phyloP scores from a whole-genome alignment of 768 basidiomycete genomes.

The Agrocybe pediades region DNA sequence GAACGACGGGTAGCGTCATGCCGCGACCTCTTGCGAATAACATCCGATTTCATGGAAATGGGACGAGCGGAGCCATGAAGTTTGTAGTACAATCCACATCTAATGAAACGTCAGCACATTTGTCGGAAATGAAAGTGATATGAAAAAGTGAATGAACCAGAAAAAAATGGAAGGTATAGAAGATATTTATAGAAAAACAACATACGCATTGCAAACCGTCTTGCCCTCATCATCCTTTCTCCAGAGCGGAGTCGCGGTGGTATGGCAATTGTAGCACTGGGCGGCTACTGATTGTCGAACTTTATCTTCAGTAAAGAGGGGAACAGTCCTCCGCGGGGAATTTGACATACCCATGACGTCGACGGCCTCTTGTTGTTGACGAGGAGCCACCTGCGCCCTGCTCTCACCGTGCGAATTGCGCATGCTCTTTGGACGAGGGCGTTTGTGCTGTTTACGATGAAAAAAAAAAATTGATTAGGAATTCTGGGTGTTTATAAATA shows the following conservation, averaged over 20 bases:
- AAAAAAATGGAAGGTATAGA: not conserved
- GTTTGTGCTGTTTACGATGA: slow-evolving; percentile 63
- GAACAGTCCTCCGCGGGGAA: slow-evolving; percentile 19
- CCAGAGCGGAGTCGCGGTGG: slow-evolving; percentile 88
- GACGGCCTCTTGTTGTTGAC: slow-evolving; percentile 69
- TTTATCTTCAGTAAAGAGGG: slow-evolving; percentile 28
- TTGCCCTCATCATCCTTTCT: slow-evolving; percentile 90
- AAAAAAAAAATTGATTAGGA: slow-evolving; percentile 13
- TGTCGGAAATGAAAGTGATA: slow-evolving; percentile 1
- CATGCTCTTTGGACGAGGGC: slow-evolving; percentile 88
- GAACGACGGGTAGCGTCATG: slow-evolving; percentile 68
- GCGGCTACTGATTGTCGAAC: slow-evolving; percentile 48
- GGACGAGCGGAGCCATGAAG: slow-evolving; percentile 84
- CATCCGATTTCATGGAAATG: slow-evolving; percentile 90
- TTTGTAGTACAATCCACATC: slow-evolving; percentile 85
- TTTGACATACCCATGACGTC: slow-evolving; percentile 68
- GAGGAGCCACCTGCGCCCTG: slow-evolving; percentile 61
- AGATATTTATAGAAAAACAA: slow-evolving; percentile 17
- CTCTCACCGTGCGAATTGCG: slow-evolving; percentile 75
- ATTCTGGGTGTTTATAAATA: slow-evolving; percentile 3
- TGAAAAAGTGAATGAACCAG: slow-evolving; percentile 5
- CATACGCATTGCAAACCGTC: slow-evolving; percentile 89
- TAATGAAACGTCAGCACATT: slow-evolving; percentile 25
- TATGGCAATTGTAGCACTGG: slow-evolving; percentile 90
- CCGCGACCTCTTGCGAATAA: slow-evolving; percentile 84